phyloP scores from a whole-genome alignment of 345 rosid genomes.

The Corymbia maculata region DNA sequence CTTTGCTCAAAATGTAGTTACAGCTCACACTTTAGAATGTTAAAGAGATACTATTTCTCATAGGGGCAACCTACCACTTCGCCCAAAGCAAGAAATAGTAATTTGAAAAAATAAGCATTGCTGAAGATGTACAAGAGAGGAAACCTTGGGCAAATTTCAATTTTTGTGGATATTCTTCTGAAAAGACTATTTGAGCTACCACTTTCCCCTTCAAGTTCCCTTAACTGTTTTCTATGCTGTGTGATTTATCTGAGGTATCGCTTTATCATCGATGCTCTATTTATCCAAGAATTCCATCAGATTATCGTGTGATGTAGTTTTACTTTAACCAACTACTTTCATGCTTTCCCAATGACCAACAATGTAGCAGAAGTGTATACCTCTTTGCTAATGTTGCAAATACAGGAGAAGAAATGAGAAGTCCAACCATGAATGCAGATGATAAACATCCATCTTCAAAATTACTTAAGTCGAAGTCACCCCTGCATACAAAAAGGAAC shows the following conservation, averaged over 20 bases:
- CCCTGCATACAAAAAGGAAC: slow-evolving; percentile 27
- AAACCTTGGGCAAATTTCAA: background rate
- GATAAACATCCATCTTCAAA: slow-evolving; percentile 88
- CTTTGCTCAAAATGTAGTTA: background rate
- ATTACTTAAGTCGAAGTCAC: slow-evolving; percentile 69
- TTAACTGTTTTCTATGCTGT: background rate
- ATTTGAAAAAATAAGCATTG: background rate
- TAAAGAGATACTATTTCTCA: background rate
- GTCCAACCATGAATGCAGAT: slow-evolving; percentile 98
- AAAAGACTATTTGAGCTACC: background rate
- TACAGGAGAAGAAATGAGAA: slow-evolving; percentile 82
- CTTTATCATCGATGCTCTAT: background rate
- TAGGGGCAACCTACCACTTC: background rate
- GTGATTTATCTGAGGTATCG: background rate
- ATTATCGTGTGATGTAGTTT: background rate
- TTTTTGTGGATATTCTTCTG: background rate
- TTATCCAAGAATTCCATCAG: background rate
- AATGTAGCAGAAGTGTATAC: slow-evolving; percentile 12
- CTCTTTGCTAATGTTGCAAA: slow-evolving; percentile 88
- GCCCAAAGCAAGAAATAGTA: background rate
- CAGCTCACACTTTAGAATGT: background rate
- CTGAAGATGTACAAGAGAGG: background rate
- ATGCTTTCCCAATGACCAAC: background rate
- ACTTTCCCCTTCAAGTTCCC: background rate
- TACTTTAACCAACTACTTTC: background rate